Conservation (phyloP, 345 rosid genomes). For the Viola odorata region DNA sequence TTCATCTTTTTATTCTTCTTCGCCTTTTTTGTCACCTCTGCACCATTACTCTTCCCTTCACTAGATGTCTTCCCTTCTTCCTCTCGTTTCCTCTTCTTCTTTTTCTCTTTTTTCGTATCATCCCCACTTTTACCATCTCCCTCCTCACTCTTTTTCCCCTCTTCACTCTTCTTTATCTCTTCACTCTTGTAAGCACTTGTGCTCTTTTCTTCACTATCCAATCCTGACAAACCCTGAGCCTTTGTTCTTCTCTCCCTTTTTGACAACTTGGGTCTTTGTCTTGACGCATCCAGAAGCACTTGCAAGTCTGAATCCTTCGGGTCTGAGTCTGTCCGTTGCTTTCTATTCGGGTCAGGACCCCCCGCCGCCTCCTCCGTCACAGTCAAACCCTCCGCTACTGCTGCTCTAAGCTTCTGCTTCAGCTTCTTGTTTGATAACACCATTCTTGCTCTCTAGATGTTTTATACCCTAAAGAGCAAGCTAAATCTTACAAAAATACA, state of each 20-base stretch:
- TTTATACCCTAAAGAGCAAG: constrained; percentile 1
- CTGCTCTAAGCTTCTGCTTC: constrained; percentile 65
- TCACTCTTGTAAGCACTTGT: constrained; percentile 2
- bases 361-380: constrained; percentile 32
- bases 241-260: constrained; percentile 74
- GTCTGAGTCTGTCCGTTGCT: constrained; percentile 4
- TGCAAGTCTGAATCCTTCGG: constrained; percentile 26
- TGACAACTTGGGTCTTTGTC: constrained; percentile 55
- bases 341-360: constrained; percentile 9
- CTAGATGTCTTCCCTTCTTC: constrained; percentile 4
- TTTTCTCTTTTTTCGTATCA: constrained; percentile 18
- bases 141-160: constrained; percentile 20
- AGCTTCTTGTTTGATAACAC: constrained; percentile 91
- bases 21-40: constrained; percentile 5
- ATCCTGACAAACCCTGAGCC: constrained; percentile 21
- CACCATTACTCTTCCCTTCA: constrained; percentile 3
- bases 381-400: constrained; percentile 35
- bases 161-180: constrained; percentile 1
- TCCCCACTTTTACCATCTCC: constrained; percentile 18
- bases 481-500: too few relatives aligned
- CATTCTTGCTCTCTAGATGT: constrained; percentile 27
- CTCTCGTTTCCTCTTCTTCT: constrained; percentile 15
- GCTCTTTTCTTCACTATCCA: constrained; percentile 8
- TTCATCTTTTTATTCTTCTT: constrained; percentile 17
- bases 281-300: constrained; percentile 49